Evolutionary conservation across 2,329 filamentous ascomycete species (phyloP).

Genomic region (Capronia epimyces): DNA sequence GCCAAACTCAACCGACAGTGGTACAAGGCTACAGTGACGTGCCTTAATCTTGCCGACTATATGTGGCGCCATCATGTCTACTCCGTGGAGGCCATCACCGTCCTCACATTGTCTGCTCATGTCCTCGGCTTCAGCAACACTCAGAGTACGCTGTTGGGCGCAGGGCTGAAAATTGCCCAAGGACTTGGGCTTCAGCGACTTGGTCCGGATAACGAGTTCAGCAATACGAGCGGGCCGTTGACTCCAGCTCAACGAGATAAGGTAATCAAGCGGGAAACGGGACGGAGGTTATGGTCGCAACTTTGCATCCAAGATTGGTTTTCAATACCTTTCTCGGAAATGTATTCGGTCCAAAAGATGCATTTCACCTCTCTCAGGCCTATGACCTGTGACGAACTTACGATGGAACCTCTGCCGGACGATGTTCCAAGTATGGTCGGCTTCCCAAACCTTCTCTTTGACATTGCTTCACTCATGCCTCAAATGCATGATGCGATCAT

Average conservation of each 20-base stretch:
- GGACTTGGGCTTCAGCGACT: constrained; percentile 45
- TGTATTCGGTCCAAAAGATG: constrained; percentile 36
- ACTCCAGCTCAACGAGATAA: constrained; percentile 20
- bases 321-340: constrained; percentile 39
- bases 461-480: constrained; percentile 37
- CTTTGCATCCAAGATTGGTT: constrained; percentile 43
- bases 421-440: constrained; percentile 33
- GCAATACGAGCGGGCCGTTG: constrained; percentile 5
- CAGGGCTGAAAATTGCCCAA: constrained; percentile 45
- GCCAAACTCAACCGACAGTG: constrained; percentile 41
- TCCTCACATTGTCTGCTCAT: constrained; percentile 46
- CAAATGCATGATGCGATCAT: constrained; percentile 38
- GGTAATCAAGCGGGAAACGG: constrained; percentile 33
- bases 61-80: constrained; percentile 42
- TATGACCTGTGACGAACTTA: constrained; percentile 36
- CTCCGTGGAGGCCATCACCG: constrained; percentile 45
- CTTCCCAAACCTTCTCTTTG: constrained; percentile 36
- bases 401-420: constrained; percentile 22
- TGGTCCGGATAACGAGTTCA: constrained; percentile 27
- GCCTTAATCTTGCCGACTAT: constrained; percentile 45
- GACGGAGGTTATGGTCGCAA: constrained; percentile 38
- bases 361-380: constrained; percentile 36
- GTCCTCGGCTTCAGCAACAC: constrained; percentile 48
- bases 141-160: constrained; percentile 43
- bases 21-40: constrained; percentile 44